Base-by-base conservation (phyloP, 345 rosid genomes). In the Eucalyptus paniculata region DNA sequence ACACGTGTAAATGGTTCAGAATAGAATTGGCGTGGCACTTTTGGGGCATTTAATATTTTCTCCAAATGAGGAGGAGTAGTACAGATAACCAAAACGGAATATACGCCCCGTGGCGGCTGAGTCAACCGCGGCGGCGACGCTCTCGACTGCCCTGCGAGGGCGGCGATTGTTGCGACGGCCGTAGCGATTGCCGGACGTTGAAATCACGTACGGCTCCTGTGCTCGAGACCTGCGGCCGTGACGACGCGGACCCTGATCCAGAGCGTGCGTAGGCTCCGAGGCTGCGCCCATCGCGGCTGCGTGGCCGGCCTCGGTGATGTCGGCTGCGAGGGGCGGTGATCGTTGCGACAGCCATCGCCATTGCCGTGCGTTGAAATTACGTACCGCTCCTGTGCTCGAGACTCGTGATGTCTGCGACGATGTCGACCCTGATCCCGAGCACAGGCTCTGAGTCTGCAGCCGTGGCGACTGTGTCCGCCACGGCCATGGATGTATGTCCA, bases 191-290 rank as follows among this genome's bases (percentile, higher is more conserved):
- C 7, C 5, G 72, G 34, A 65, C 3, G 0, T 65, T 14, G 72
- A n/a, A 14, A 65, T 65, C 72, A 16, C 6, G 19, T 14, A 65
- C 7, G 18, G 40, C 40, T 65, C 77, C 40, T 4, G 21, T n/a
- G 34, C 77, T 65, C 0, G 72, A n/a, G 72, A n/a, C 72, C 9
- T 14, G 10, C 18, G 0, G 37, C 5, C 0, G 72, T 7, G 37
- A 56, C 14, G 62, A 56, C 30, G 6, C 62, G 30, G 62, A 56
- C 62, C 30, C 30, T 0, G 62, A 56, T 56, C 1, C 1, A 0
- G 62, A 56, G 62, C 14, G 30, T 4, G 62, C 14, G 30, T 4
- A 56, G 26, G 26, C 62, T 24, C 32, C 0, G 69, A 60, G 69
- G n/a, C 69, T 60, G 69, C 1, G 9, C 9, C 69, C 32, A 30